Conservation (phyloP, 768 basidiomycete species). For the Auricularia cornea region DNA sequence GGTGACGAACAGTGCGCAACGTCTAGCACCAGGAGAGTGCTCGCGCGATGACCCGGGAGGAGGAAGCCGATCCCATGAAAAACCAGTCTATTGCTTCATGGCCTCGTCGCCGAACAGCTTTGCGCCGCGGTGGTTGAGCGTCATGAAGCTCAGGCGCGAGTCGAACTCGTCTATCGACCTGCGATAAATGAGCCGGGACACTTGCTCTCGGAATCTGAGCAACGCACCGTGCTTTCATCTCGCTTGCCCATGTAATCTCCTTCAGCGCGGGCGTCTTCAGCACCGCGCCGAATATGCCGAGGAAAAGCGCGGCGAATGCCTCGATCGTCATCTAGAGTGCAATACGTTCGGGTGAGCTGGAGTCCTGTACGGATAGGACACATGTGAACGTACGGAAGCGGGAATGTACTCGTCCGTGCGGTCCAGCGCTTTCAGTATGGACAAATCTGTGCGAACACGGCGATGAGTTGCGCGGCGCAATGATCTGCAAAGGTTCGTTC, state of each 20-base stretch:
- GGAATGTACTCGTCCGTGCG: conserved; percentile 61
- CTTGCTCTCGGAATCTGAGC: neutral
- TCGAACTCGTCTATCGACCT: conserved; percentile 75
- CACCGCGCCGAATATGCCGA: conserved; percentile 68
- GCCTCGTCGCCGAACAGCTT: conserved; percentile 19
- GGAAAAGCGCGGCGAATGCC: conserved; percentile 49
- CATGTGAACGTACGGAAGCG: conserved; percentile 38
- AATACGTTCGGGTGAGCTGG: neutral
- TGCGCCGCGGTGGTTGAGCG: conserved; percentile 49
- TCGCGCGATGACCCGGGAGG: too few species aligned
- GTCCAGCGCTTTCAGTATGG: conserved; percentile 67
- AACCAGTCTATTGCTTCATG: neutral
- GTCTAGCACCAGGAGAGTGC: too few species aligned
- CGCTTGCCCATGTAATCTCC: conserved; percentile 83
- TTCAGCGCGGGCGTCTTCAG: conserved; percentile 59
- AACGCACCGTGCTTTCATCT: conserved; percentile 73
- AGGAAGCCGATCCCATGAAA: too few species aligned
- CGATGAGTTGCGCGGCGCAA: conserved; percentile 5
- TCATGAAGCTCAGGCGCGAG: conserved; percentile 54
- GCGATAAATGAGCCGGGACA: conserved; percentile 1
- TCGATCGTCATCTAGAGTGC: conserved; percentile 54
- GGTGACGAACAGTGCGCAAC: too few species aligned
- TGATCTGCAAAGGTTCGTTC: conserved; percentile 17
- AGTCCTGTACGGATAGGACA: too few species aligned
- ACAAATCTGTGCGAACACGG: conserved; percentile 44